Conservation (phyloP, 345 rosid species). For the Angophora floribunda region DNA sequence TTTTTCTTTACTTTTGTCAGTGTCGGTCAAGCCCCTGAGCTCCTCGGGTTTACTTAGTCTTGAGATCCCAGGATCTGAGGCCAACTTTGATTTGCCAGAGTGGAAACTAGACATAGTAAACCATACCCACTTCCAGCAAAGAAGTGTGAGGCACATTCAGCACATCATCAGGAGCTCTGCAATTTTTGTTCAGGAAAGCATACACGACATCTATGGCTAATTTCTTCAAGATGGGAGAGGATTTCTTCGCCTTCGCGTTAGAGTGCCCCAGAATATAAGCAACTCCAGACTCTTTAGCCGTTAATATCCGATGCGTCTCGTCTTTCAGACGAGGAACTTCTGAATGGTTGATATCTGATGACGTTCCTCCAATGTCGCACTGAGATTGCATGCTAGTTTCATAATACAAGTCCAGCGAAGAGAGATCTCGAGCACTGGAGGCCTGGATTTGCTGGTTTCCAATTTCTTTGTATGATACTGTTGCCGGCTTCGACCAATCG, state of each 20-base stretch:
- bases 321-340: slow-evolving; percentile 10
- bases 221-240: slow-evolving; percentile 55
- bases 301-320: slow-evolving; percentile 35
- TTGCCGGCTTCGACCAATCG: neutral
- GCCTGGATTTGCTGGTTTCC: neutral
- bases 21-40: neutral
- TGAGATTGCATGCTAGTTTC: neutral
- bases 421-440: neutral
- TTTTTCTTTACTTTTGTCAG: neutral
- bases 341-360: neutral
- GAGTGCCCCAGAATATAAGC: slow-evolving; percentile 64
- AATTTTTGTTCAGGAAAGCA: slow-evolving; percentile 64
- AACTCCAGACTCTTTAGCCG: slow-evolving; percentile 64
- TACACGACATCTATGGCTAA: slow-evolving; percentile 43
- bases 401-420: neutral
- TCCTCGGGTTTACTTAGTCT: neutral
- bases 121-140: slow-evolving; percentile 74
- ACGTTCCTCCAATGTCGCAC: neutral
- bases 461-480: neutral
- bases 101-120: slow-evolving; percentile 37
- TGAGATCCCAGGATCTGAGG: neutral
- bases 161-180: slow-evolving; percentile 54
- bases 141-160: slow-evolving; percentile 62
- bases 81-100: neutral
- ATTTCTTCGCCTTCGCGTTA: slow-evolving; percentile 50